Percentiles rank a stretch among this genome's conserved stretches.
phyloP scores from a whole-genome alignment of 371 early-diverging fungal species.

The Mucor velutinosus region DNA sequence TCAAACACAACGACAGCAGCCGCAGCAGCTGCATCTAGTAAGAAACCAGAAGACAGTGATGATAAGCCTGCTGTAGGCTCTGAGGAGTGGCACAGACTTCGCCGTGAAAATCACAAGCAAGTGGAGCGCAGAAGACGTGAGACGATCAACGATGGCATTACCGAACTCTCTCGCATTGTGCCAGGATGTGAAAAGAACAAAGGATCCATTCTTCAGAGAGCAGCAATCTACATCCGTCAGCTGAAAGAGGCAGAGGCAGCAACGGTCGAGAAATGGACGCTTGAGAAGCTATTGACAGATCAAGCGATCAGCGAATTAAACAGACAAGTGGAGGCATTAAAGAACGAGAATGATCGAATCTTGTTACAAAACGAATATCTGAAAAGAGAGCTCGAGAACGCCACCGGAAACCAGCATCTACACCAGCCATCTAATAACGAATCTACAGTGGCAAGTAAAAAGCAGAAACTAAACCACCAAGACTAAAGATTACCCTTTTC shows the following conservation, averaged over 20 bases:
- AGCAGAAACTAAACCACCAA: slow-evolving; percentile 1
- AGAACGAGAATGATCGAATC: slow-evolving; percentile 20
- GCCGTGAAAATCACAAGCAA: slow-evolving; percentile 90
- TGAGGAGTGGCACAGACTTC: slow-evolving; percentile 80
- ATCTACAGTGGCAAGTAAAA: not conserved
- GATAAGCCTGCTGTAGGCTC: slow-evolving; percentile 66
- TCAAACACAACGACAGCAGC: not conserved
- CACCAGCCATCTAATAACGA: not conserved
- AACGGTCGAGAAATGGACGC: slow-evolving; percentile 65
- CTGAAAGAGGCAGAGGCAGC: slow-evolving; percentile 70
- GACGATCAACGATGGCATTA: slow-evolving; percentile 90
- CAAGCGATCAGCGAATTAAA: slow-evolving; percentile 59
- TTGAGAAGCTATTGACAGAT: slow-evolving; percentile 69
- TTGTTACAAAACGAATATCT: slow-evolving; percentile 19
- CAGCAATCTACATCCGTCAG: slow-evolving; percentile 80
- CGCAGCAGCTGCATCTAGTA: not conserved
- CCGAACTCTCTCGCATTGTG: slow-evolving; percentile 79
- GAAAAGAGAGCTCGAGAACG: slow-evolving; percentile 18
- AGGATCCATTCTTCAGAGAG: slow-evolving; percentile 81
- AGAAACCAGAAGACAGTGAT: slow-evolving; percentile 1
- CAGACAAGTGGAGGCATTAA: slow-evolving; percentile 24
- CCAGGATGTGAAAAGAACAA: slow-evolving; percentile 92
- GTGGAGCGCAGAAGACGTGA: slow-evolving; percentile 94
- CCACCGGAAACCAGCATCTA: not conserved
- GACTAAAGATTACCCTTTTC: slow-evolving; percentile 5